Evolutionary conservation across 2,329 filamentous ascomycete species (phyloP).

Genomic region (Curvularia eragrostidis): DNA sequence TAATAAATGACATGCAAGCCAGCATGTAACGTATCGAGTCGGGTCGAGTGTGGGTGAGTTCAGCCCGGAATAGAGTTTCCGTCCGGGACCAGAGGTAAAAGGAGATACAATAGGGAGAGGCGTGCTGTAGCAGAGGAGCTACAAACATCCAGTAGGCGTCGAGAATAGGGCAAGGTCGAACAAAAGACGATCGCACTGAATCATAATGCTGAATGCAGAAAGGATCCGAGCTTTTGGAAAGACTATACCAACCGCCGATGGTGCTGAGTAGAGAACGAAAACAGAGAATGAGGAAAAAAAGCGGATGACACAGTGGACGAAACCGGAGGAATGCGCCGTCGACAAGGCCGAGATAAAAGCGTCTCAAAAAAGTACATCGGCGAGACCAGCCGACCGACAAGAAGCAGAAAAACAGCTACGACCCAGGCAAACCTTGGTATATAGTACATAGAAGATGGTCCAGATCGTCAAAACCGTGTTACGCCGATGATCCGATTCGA

Average conservation of each 20-base stretch:
- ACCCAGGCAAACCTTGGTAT: constrained; percentile 41
- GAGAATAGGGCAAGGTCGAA: constrained; percentile 20
- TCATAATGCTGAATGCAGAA: constrained; percentile 28
- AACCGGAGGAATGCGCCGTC: constrained; percentile 16
- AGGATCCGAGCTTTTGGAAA: constrained; percentile 34
- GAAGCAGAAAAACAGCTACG: constrained; percentile 34
- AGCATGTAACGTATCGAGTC: constrained; percentile 9
- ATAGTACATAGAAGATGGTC: constrained; percentile 48
- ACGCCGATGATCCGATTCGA: constrained; percentile 46
- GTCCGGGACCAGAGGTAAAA: constrained; percentile 6
- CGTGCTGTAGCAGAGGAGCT: constrained; percentile 15
- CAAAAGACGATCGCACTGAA: constrained; percentile 16
- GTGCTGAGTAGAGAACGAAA: constrained; percentile 15
- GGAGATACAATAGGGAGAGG: constrained; percentile 2
- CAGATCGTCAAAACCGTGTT: constrained; percentile 42
- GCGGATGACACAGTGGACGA: constrained; percentile 14
- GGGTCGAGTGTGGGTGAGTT: constrained; percentile 10
- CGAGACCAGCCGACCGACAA: constrained; percentile 38
- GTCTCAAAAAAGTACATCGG: constrained; percentile 28
- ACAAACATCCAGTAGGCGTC: constrained; percentile 19
- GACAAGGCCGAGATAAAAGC: constrained; percentile 15
- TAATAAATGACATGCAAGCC: constrained; percentile 9
- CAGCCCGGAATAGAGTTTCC: not conserved
- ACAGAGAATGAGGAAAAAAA: constrained; percentile 7
- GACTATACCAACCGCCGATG: constrained; percentile 18